A percentile compares a stretch with the other conserved stretches of the same genome.
Evolutionary conservation across 768 basidiomycete genomes (phyloP).

Genomic region (Ramaria sp.): DNA sequence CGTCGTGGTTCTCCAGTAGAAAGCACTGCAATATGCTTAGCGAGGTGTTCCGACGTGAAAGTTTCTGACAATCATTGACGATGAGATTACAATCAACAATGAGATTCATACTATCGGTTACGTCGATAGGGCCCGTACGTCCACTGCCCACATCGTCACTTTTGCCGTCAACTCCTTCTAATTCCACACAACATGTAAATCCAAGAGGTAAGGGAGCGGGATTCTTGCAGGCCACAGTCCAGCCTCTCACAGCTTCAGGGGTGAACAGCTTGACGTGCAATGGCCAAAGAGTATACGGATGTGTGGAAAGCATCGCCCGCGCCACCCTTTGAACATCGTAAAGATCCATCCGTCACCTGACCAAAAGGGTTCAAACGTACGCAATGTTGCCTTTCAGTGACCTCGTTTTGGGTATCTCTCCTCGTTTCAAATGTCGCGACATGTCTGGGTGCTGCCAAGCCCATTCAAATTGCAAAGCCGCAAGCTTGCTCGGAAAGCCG

Average conservation of each 20-base stretch:
- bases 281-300: constrained; percentile 65
- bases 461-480: constrained; percentile 76
- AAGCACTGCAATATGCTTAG: constrained; percentile 10
- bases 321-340: constrained; percentile 34
- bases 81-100: neutral
- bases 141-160: constrained; percentile 44
- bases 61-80: neutral
- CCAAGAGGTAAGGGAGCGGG: constrained; percentile 35
- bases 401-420: constrained; percentile 12
- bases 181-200: constrained; percentile 38
- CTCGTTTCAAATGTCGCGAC: constrained; percentile 2
- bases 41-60: constrained; percentile 13
- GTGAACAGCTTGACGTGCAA: constrained; percentile 70
- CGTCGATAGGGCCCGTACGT: constrained; percentile 40
- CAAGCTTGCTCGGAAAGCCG: constrained; percentile 70
- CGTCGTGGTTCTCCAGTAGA: neutral
- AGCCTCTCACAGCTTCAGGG: constrained; percentile 42
- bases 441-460: constrained; percentile 61
- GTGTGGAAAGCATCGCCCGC: constrained; percentile 46
- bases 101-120: constrained; percentile 38
- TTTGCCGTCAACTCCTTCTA: constrained; percentile 64
- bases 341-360: neutral
- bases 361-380: constrained; percentile 23
- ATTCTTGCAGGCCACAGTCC: constrained; percentile 28
- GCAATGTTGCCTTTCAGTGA: constrained; percentile 34